phyloP scores from a whole-genome alignment of 1,284 basidiomycete genomes.

The Meripilus lineatus region DNA sequence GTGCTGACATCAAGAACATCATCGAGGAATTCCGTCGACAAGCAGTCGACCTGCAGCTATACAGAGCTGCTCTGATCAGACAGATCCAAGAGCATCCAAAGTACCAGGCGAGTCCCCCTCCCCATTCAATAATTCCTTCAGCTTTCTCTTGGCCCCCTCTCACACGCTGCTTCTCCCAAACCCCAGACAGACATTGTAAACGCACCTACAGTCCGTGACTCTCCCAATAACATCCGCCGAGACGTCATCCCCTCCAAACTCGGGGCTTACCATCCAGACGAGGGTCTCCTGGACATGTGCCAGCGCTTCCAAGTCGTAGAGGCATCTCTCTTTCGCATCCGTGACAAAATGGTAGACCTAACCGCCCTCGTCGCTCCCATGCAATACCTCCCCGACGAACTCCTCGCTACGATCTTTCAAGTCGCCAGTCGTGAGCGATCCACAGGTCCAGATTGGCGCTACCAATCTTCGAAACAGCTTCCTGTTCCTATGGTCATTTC shows the following conservation, averaged over 20 bases:
- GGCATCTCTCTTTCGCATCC: constrained; percentile 7
- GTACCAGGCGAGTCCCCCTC: neutral
- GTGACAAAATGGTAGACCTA: constrained; percentile 8
- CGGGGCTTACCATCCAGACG: neutral
- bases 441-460: constrained; percentile 15
- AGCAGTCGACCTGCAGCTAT: neutral
- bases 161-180: neutral
- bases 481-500: too few relatives aligned
- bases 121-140: too few relatives aligned
- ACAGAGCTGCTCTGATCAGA: neutral
- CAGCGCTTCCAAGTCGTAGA: constrained; percentile 3
- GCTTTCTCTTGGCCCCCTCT: too few relatives aligned
- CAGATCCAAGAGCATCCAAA: constrained; percentile 2
- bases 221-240: neutral
- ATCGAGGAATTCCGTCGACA: neutral
- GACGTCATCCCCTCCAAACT: neutral
- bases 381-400: constrained; percentile 11
- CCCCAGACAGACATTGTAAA: neutral
- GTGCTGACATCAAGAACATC: constrained; percentile 2
- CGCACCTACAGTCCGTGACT: neutral
- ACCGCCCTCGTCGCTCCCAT: constrained; percentile 10
- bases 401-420: constrained; percentile 11
- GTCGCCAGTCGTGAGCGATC: constrained; percentile 13
- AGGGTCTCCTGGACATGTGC: neutral
- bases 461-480: constrained; percentile 19